These are phyloP conservation scores for Neolentinus lepideus DNA, from an alignment of 1,284 basidiomycete species.

Conservation along the genomic window DNA sequence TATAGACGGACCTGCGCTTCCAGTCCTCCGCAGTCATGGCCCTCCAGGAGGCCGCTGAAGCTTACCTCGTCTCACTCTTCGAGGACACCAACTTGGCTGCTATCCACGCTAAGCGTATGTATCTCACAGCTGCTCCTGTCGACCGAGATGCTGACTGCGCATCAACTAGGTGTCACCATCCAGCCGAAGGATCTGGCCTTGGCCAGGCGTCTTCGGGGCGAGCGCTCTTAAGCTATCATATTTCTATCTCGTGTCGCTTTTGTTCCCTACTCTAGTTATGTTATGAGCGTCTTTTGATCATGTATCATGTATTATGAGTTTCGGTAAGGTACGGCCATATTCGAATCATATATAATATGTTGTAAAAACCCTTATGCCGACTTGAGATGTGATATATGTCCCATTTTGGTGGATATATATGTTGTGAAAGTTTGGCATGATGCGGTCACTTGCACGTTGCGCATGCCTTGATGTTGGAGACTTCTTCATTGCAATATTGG, in stretches of 20 bases:
- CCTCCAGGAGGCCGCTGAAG: slow-evolving; percentile 66
- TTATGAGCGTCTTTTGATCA: background rate
- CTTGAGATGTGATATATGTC: background rate
- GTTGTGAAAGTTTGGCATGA: no score
- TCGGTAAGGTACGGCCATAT: background rate
- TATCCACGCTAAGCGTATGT: slow-evolving; percentile 51
- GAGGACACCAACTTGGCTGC: slow-evolving; percentile 54
- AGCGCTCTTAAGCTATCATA: slow-evolving; percentile 29
- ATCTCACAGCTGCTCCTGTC: background rate
- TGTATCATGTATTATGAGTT: slow-evolving; percentile 2
- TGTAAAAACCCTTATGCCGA: background rate
- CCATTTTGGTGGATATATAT: background rate
- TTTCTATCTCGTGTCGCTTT: background rate
- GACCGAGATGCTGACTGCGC: background rate
- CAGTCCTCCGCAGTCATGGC: slow-evolving; percentile 64
- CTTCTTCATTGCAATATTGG: no score
- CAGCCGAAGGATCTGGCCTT: slow-evolving; percentile 48
- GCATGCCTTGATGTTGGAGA: no score
- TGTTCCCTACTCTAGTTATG: background rate
- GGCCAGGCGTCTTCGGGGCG: slow-evolving; percentile 46
- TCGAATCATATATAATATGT: background rate
- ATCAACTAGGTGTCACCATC: slow-evolving; percentile 23
- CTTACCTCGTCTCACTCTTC: slow-evolving; percentile 66
- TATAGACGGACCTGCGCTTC: slow-evolving; percentile 72
- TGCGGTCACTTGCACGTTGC: no score